Evolutionary conservation across 257 asterid species (phyloP), one percentile per base, ranked within the genome.

Genomic region (Primulina eburnea): DNA sequence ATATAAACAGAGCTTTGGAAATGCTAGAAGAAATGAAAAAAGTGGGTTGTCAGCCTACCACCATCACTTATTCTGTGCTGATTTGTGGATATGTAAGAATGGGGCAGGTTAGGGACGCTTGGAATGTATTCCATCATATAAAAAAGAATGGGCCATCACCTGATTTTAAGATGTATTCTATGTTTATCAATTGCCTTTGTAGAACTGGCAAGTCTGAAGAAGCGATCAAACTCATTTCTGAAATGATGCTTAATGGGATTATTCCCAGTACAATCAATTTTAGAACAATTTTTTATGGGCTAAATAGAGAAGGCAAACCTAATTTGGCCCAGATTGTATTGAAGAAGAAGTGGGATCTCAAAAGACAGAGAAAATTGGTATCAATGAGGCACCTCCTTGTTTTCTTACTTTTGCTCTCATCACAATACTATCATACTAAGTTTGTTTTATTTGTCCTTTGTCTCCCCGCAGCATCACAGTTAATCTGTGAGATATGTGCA

Each of bases 301-400:
- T 92, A 30, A 92, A 90, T 69, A 85, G 91, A 77, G 97, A 92
- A 81, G 98, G 97, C 34, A 90, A 92, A 62, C 85, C 81, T 16
- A 40, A 80, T 61, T 80, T 88, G 70, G 96, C 97, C 8, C 74
- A 71, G 72, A 71, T 40, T 78, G 92, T 86, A 32, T 50, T 73
- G 20, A 73, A 61, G 70, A 82, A 83, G 75, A 92, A 92, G 84
- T 62, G 71, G 68, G 86, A 90, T 72, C 77, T 92, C 70, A 80
- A 82, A 77, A 77, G 78, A 60, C 80, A 86, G 74, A 82, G 96
- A 78, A 81, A 74, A 67, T 62, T 80, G 68, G 78, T 71, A 32
- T 16, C 60, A 20, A 76, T 37, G 75, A 56, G 34, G 50, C 69
- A 52, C 26, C 69, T 40, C 16, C 37, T 70, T 57, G 1, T 71